Conservation (phyloP, 2,329 filamentous ascomycete species). For the Whalleya microplaca region DNA sequence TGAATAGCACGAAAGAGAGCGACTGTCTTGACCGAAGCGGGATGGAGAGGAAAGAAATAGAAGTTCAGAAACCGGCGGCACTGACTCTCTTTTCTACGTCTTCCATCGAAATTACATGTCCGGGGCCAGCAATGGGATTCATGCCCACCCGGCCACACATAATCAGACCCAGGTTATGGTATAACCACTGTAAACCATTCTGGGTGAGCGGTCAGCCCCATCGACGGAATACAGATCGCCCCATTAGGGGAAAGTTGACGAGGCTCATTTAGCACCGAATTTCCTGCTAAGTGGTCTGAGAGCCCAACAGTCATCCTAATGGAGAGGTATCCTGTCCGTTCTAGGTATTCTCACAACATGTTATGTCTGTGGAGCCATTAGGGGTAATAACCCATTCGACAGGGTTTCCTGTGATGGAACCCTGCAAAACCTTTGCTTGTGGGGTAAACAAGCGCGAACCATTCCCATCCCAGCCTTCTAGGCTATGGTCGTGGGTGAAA, state of each 20-base stretch:
- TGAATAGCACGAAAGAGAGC: slow-evolving; percentile 33
- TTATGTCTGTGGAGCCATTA: slow-evolving; percentile 12
- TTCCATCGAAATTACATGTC: slow-evolving; percentile 22
- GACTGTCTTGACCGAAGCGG: slow-evolving; percentile 31
- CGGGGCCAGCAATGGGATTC: slow-evolving; percentile 15
- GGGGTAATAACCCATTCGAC: slow-evolving; percentile 5
- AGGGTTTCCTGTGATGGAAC: slow-evolving; percentile 7
- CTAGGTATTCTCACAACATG: slow-evolving; percentile 5
- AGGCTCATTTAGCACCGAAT: slow-evolving; percentile 6
- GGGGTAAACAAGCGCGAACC: slow-evolving; percentile 18
- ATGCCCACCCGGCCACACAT: slow-evolving; percentile 26
- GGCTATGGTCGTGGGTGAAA: not conserved
- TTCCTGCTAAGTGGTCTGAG: slow-evolving; percentile 13
- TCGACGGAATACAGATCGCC: slow-evolving; percentile 31
- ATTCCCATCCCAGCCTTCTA: not conserved
- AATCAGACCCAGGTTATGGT: slow-evolving; percentile 15
- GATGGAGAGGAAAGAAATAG: slow-evolving; percentile 28
- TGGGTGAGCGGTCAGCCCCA: slow-evolving; percentile 21
- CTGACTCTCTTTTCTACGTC: slow-evolving; percentile 30
- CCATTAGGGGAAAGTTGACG: slow-evolving; percentile 11
- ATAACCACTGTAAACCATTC: slow-evolving; percentile 6
- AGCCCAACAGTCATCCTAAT: slow-evolving; percentile 15
- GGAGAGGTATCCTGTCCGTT: slow-evolving; percentile 15
- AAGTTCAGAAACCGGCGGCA: slow-evolving; percentile 14
- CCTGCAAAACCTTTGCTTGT: slow-evolving; percentile 15